Evolutionary conservation across 495 filamentous ascomycete genomes (phyloP), one percentile per base, ranked within the genome.

Genomic region (Xylaria longipes): DNA sequence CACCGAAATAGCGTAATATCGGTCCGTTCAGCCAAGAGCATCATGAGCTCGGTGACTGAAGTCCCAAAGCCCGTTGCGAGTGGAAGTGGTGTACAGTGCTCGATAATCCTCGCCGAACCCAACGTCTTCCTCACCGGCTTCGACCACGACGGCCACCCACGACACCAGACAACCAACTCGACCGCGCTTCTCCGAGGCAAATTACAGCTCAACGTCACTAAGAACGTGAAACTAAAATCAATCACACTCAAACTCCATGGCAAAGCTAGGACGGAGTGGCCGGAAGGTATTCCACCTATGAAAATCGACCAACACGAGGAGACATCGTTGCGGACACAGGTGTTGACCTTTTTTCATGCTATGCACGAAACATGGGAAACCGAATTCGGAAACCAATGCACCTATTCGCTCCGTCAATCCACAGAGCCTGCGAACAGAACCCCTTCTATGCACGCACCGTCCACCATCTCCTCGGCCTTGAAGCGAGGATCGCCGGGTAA

Each of bases 201-300:
- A 77, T 81, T 99, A 67, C 90, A 92, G 78, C 79, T 99, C 64
- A 91, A 91, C 72, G 87, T 98, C 12, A 91, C 91, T 50, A 99
- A 98, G 81, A 91, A 90, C 74, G 90, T 94, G 48, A 99, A 99
- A 84, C 91, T 99, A 71, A 98, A 97, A 84, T 91, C 94, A n/a
- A 88, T 99, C 37, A 93, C 92, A 6, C 83, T 99, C 61, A 93
- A 91, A 73, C 95, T 99, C 74, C 87, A 89, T 37, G 96, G 95
- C 22, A 91, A 91, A 77, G 91, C 94, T 3, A 90, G 91, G 72
- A 99, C 96, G 0, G 94, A 97, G 77, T 99, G 96, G 96, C 96
- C 97, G 27, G 96, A 99, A 85, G 96, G 95, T 41, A 97, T 99
- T 27, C 97, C 96, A 7, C 97, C 96, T 1, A 87, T 88, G 72